phyloP scores from a whole-genome alignment of 495 filamentous ascomycete genomes.

The Podospora pseudopauciseta region DNA sequence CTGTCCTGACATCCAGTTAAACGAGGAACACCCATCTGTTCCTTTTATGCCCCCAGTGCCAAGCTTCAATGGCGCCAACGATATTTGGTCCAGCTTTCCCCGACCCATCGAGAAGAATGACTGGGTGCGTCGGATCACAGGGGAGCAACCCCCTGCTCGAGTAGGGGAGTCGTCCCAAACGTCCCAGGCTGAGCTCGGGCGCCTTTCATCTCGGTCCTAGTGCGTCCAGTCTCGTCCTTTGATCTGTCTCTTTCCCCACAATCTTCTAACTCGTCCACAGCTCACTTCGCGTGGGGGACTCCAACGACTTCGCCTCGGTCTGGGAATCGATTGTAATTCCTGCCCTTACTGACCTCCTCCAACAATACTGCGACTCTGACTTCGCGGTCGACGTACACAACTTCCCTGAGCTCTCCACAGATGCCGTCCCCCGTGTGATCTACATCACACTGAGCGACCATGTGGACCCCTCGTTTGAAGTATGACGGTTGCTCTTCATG shows the following conservation, averaged over 20 bases:
- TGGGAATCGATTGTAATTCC: conserved; percentile 13
- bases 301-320: conserved; percentile 11
- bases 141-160: background rate
- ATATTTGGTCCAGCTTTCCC: background rate
- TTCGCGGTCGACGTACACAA: conserved; percentile 19
- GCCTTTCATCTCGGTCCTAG: conserved; percentile 6
- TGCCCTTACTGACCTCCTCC: conserved; percentile 5
- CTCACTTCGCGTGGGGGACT: conserved; percentile 3
- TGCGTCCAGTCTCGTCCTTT: background rate
- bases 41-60: background rate
- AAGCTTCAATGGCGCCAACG: conserved; percentile 6
- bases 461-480: background rate
- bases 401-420: conserved; percentile 14
- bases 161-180: background rate
- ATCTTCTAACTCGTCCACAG: background rate
- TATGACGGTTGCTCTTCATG: no score
- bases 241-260: background rate
- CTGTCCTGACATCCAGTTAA: conserved; percentile 6
- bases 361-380: conserved; percentile 9
- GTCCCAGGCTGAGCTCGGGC: background rate
- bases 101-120: background rate
- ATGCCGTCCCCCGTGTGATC: conserved; percentile 14
- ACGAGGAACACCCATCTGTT: conserved; percentile 1
- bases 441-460: conserved; percentile 8
- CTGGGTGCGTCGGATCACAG: background rate